Evolutionary conservation across 202 grass and related monocot species (phyloP), one percentile per base, ranked within the genome.

Genomic region (Setaria viridis): DNA sequence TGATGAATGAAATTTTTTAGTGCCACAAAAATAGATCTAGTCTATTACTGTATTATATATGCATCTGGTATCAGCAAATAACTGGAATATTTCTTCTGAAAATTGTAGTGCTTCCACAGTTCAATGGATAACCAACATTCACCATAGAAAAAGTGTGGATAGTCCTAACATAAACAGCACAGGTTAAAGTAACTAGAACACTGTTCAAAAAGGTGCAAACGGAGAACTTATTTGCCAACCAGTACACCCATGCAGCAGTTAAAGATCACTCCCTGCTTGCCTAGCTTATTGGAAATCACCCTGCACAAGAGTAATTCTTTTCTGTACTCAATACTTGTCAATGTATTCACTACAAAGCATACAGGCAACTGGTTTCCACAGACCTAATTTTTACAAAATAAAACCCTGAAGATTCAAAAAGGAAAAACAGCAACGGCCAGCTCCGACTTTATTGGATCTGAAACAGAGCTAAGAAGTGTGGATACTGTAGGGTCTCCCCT

Each of bases 1-100:
- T 66, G 65, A 86, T 62, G 67, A 83, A 82, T 62, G 35, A 69
- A 42, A 29, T 54, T 46, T 54, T 86, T 66, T 62, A 83, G 13
- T 35, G 25, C 74, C 51, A 47, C 45, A 83, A 68, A 67, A 62
- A 46, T 71, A 3, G 17, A 47, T 64, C 62, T 1, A 5, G 35
- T 47, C n/a, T 46, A 21, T 66, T 34, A 51, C 19, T 49, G 3
- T 13, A 9, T 73, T 37, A 89, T n/a, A 79, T 19, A 74, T 87
- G 30, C 59, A 79, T 74, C 17, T 35, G 67, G 32, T 32, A 42
- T 55, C 79, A 59, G 5, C 47, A n/a, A 49, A 70, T 39, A 57
- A 20, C 42, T 39, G 39, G 59, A 51, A 75, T 20, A 7, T 48
- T 75, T 56, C 35, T 25, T 56, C 12, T 33, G 34, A 65, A 50